Evolutionary conservation across 148 eudicot species (phyloP), one percentile per base, ranked within the genome.

Genomic region (Vaccinium macrocarpon): DNA sequence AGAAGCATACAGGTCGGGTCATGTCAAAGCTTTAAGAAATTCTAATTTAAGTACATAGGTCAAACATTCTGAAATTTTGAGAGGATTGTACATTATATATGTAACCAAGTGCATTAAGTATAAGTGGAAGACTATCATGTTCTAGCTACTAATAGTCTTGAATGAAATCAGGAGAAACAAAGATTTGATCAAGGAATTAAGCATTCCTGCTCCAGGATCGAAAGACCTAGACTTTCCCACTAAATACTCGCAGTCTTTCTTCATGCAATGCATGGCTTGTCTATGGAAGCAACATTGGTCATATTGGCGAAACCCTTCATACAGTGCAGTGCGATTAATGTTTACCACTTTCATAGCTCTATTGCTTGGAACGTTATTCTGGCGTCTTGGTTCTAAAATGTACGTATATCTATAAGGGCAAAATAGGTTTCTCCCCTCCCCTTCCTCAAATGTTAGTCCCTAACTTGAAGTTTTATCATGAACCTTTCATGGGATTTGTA

Each of bases 231-330:
- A 87, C 48, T 92, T 92, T 59, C 81, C 86, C 0, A 88, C 90
- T 6, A 83, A 84, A 55, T 91, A 90, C 73, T 85, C 93, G 0
- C 92, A 85, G 46, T 80, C 93, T 3, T 85, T 86, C 80, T 83
- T 80, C 73, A 88, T 81, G 14, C 95, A 92, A 82, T 92, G 88
- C 75, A 81, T 85, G 72, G 93, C 92, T 23, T 92, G 95, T 83
- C 84, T 89, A 14, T 91, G 95, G 95, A 92, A 92, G 78, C 92
- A 91, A 73, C 85, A 85, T 38, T 87, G 84, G 87, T 91, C 95
- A 21, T 92, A 91, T 57, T 91, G 91, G 93, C 81, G 90, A 64
- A 91, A 91, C 72, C 90, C 95, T 12, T 70, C 87, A 49, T 91
- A 91, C 87, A 88, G 84, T 62, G 88, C 91, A 29, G 91, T 90